A percentile compares a stretch with the other conserved stretches of the same genome.
Conservation (phyloP, 805 yeast species). For the Cyberlindnera petersonii region DNA sequence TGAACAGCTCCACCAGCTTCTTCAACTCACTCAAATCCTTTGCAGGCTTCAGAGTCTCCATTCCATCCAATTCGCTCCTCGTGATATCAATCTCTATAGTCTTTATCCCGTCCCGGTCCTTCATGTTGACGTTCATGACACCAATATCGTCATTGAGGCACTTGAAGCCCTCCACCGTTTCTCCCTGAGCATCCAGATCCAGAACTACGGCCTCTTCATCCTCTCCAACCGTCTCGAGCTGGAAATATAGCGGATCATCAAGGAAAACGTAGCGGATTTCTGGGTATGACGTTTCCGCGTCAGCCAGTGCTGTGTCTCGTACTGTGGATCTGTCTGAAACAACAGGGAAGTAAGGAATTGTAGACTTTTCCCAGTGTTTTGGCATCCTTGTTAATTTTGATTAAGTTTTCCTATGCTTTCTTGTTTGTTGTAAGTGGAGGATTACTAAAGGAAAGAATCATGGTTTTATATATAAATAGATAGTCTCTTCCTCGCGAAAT, state of each 20-base stretch:
- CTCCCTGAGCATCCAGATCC: slow-evolving; percentile 23
- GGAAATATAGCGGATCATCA: slow-evolving; percentile 24
- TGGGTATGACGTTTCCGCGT: slow-evolving; percentile 20
- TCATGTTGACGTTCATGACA: slow-evolving; percentile 16
- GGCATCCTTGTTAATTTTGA: slow-evolving; percentile 1
- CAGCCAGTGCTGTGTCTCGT: not conserved
- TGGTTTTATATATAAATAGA: too few species aligned
- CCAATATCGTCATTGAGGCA: slow-evolving; percentile 22
- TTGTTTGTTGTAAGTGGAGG: not conserved
- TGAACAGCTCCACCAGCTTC: slow-evolving; percentile 20
- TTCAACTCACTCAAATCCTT: slow-evolving; percentile 16
- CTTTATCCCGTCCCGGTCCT: slow-evolving; percentile 24
- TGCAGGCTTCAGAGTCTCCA: slow-evolving; percentile 10
- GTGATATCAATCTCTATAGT: slow-evolving; percentile 25
- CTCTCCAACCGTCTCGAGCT: slow-evolving; percentile 11
- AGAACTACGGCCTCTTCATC: slow-evolving; percentile 24
- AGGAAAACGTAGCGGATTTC: slow-evolving; percentile 26
- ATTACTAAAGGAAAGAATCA: not conserved
- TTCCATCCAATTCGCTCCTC: slow-evolving; percentile 13
- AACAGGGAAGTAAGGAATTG: slow-evolving; percentile 25
- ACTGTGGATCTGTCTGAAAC: slow-evolving; percentile 7
- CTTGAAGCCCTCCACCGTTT: slow-evolving; percentile 8
- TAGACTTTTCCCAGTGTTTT: slow-evolving; percentile 23
- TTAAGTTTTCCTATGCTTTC: too few species aligned
- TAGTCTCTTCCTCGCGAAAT: too few species aligned